Base-by-base conservation (phyloP, 805 yeast genomes). In the Kazachstania viticola region DNA sequence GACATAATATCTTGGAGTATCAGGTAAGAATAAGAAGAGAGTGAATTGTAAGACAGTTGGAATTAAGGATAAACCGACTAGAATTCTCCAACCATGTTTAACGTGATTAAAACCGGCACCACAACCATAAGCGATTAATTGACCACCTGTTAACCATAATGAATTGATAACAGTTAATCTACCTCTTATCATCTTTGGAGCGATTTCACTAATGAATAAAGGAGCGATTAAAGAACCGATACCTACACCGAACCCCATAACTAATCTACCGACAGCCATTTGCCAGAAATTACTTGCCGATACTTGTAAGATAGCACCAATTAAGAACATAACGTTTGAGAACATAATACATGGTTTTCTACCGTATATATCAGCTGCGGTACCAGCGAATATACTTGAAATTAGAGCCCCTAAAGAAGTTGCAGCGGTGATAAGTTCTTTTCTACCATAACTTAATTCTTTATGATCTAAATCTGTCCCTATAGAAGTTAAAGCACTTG, bases 191-290 rank as follows among this genome's bases (percentile, higher is more conserved):
- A 76, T 73, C 12, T 91, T 72, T 18, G 98, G 97, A 3, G 96
- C 94, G 54, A 87, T 70, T 57, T 88, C 98, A 34, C 84, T 67
- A 39, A 88, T 80, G 66, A 85, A 87, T 35, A 88, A 65, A 1
- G 98, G 98, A n/a, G 97, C 84, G 34, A 84, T 79, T 33, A 88
- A 64, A 3, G 96, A 85, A 1, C 96, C 97, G 34, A 82, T 70
- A 44, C 98, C 98, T 17, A 88, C 96, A 46, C 95, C 97, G 57
- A 82, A 81, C 13, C 98, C 98, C 79, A 91, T 81, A 29, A 88
- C 65, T 42, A 91, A 78, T 54, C 97, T 71, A 27, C 97, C 98
- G 11, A 62, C 75, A 40, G 83, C 77, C 97, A 88, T 88, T 28
- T 79, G 75, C 93, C 95, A 83, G 37, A 84, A 77, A 4, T 76